phyloP scores from a whole-genome alignment of 352 stramenopile genomes.

The Thalassiosira hispida region DNA sequence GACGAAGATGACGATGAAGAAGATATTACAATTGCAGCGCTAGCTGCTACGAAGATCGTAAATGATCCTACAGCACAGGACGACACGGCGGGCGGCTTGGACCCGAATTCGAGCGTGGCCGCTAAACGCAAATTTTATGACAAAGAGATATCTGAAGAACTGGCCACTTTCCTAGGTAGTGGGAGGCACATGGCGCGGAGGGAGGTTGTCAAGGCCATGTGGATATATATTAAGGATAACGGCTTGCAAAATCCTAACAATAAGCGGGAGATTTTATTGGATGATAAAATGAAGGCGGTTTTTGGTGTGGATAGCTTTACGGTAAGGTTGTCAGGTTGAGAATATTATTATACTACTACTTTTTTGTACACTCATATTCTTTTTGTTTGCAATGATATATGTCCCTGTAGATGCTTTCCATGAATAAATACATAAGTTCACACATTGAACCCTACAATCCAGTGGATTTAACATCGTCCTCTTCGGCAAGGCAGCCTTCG shows the following conservation, averaged over 20 bases:
- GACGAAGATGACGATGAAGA: no score
- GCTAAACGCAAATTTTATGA: no score
- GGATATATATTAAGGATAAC: constrained; percentile 95
- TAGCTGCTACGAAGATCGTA: no score
- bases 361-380: constrained; percentile 11
- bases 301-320: constrained; percentile 62
- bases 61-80: no score
- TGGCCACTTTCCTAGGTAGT: constrained; percentile 85
- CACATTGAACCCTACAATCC: constrained; percentile 79
- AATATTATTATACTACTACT: background rate
- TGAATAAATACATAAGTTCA: constrained; percentile 61
- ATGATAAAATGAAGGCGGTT: constrained; percentile 85
- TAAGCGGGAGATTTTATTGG: constrained; percentile 92
- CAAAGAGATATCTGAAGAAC: constrained; percentile 69
- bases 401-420: constrained; percentile 32
- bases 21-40: no score
- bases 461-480: constrained; percentile 61
- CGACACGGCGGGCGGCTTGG: no score
- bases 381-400: background rate
- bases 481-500: background rate
- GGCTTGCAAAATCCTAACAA: constrained; percentile 94
- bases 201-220: constrained; percentile 93
- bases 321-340: constrained; percentile 49
- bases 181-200: constrained; percentile 88
- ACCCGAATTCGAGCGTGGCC: no score